These are phyloP conservation scores for Antonospora locustae DNA, from an alignment of 371 early-diverging fungal species.

Conservation along the genomic window DNA sequence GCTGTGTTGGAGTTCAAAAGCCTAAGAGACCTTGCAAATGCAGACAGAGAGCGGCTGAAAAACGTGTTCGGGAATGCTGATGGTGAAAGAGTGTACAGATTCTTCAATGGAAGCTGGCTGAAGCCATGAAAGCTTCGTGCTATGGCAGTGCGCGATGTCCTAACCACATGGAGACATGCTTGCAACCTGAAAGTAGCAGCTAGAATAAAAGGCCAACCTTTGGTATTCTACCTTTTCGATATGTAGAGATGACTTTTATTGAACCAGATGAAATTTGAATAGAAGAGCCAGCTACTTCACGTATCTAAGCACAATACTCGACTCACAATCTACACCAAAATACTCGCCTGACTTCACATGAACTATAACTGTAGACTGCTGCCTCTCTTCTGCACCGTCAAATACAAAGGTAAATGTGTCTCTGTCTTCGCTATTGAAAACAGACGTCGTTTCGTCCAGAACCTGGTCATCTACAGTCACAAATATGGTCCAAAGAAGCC, in stretches of 20 bases:
- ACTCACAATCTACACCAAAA: constrained; percentile 14
- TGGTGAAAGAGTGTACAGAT: constrained; percentile 8
- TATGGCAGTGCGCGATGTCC: too few relatives aligned
- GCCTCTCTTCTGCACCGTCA: constrained; percentile 2
- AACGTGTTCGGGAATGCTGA: constrained; percentile 10
- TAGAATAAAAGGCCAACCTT: too few relatives aligned
- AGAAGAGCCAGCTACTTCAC: too few relatives aligned
- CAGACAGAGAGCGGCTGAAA: constrained; percentile 6
- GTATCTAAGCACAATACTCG: constrained; percentile 22
- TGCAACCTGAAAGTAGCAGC: too few relatives aligned
- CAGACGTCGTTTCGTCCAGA: constrained; percentile 8
- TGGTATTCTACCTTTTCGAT: too few relatives aligned
- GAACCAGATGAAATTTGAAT: too few relatives aligned
- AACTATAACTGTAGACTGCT: constrained; percentile 9
- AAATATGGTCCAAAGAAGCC: constrained; percentile 16
- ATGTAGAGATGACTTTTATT: too few relatives aligned
- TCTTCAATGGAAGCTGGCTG: constrained; percentile 33
- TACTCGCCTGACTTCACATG: constrained; percentile 18
- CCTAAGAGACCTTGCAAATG: constrained; percentile 26
- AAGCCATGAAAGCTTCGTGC: too few relatives aligned
- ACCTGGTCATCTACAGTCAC: constrained; percentile 14
- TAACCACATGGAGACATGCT: too few relatives aligned
- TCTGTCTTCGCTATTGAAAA: constrained; percentile 5
- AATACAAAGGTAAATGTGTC: constrained; percentile 11
- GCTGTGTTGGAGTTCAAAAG: constrained; percentile 26